A percentile compares a stretch with the other conserved stretches of the same genome.
Conservation (phyloP, 495 filamentous ascomycete genomes). For the Physcia stellaris region DNA sequence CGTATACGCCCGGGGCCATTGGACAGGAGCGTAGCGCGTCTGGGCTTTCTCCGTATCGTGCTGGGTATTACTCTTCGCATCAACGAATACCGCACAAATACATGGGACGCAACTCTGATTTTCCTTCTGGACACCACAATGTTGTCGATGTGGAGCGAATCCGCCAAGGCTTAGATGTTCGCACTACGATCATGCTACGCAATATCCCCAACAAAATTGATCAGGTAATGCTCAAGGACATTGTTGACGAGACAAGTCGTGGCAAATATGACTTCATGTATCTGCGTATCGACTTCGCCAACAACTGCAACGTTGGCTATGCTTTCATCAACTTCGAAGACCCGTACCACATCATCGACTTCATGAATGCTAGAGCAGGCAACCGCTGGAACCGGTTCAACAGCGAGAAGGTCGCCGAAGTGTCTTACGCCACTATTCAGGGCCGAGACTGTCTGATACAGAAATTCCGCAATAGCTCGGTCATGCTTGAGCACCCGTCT, state of each 20-base stretch:
- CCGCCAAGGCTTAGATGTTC: conserved; percentile 50
- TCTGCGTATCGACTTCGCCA: conserved; percentile 55
- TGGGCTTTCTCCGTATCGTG: conserved; percentile 3
- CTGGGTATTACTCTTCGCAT: conserved; percentile 3
- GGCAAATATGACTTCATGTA: conserved; percentile 92
- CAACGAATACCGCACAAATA: conserved; percentile 4
- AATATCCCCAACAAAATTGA: conserved; percentile 91
- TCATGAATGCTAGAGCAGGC: conserved; percentile 57
- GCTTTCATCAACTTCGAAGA: conserved; percentile 93
- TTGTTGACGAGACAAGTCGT: conserved; percentile 64
- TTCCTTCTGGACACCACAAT: conserved; percentile 37
- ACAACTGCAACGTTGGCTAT: conserved; percentile 67
- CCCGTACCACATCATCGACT: conserved; percentile 62
- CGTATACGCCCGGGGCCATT: conserved; percentile 17
- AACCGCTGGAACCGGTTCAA: conserved; percentile 73
- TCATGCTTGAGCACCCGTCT: conserved; percentile 72
- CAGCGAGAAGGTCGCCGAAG: conserved; percentile 72
- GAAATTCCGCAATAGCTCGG: conserved; percentile 91
- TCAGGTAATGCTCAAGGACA: conserved; percentile 56
- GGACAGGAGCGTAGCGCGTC: conserved; percentile 18
- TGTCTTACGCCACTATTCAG: conserved; percentile 92
- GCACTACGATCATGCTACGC: conserved; percentile 87
- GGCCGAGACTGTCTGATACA: conserved; percentile 79
- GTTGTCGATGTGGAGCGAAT: conserved; percentile 54
- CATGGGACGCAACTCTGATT: conserved; percentile 13